Conservation (phyloP, 768 basidiomycete species). For the Kockovaella imperatae region DNA sequence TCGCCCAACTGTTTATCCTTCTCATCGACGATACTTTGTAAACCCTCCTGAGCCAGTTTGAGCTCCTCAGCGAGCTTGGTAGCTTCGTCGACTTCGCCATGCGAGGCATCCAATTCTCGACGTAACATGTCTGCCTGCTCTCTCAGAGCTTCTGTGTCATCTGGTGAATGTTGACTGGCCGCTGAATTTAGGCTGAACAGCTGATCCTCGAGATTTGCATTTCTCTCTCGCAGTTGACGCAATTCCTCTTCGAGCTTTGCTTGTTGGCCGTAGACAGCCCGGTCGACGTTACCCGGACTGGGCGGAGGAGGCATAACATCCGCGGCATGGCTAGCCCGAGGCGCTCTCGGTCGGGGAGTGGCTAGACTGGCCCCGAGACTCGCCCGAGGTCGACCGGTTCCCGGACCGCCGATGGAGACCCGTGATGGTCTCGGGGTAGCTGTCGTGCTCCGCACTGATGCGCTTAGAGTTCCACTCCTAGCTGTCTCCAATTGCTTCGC, state of each 20-base stretch:
- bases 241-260: conserved; percentile 62
- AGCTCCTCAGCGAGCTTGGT: conserved; percentile 47
- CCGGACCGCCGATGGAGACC: conserved; percentile 25
- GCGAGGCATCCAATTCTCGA: conserved; percentile 18
- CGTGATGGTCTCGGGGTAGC: conserved; percentile 34
- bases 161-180: conserved; percentile 50
- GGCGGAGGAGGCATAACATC: conserved; percentile 43
- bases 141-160: conserved; percentile 38
- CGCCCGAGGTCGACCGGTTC: conserved; percentile 11
- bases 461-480: conserved; percentile 26
- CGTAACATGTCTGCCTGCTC: conserved; percentile 23
- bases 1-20: conserved; percentile 44
- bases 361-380: conserved; percentile 14
- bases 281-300: conserved; percentile 45
- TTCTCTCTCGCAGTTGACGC: conserved; percentile 50
- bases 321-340: neutral
- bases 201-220: conserved; percentile 35
- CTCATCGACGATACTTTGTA: conserved; percentile 54
- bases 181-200: conserved; percentile 45
- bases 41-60: conserved; percentile 46
- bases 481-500: conserved; percentile 62
- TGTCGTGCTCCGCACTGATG: conserved; percentile 19
- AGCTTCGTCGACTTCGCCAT: conserved; percentile 27
- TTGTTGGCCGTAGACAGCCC: conserved; percentile 14
- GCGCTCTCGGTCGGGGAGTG: conserved; percentile 19